Base-by-base conservation (phyloP, 805 yeast genomes). In the Alloascoidea africana region DNA sequence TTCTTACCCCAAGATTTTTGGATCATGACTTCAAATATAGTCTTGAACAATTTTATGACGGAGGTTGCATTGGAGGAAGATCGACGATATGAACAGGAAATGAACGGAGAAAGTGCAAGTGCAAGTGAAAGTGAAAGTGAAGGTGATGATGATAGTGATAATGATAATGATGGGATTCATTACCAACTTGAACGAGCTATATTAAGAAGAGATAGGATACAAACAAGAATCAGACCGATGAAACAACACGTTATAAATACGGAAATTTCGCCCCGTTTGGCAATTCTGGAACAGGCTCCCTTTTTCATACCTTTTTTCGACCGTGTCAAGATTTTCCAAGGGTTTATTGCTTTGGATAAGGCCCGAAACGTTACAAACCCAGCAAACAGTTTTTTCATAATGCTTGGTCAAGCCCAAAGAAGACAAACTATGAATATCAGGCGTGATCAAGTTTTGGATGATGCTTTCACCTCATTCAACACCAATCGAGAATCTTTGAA, bases 301-400 rank as follows among this genome's bases (percentile, higher is more conserved):
- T 89, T 82, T 51, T 78, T 86, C 59, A 63, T 89, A 4, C 73
- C 83, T 0, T 89, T 89, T 53, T 66, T 68, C 16, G 68, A 70
- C 23, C 63, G 98, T 36, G 96, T 84, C 0, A 68, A 66, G 36
- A 62, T 83, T 1, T 83, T 89, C 50, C 82, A 80, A 42, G 53
- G 62, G 6, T 62, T 84, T 39, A 69, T 83, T 27, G 66, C 63
- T 3, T 43, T 62, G 6, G 94, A 85, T 48, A 60, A 62, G 41
- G 51, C 50, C n/a, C 30, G 30, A n/a, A 8, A 11, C 4, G 11
- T 15, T 34, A 34, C n/a, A n/a, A n/a, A n/a, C n/a, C n/a, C n/a
- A n/a, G n/a, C n/a, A n/a, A n/a, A n/a, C n/a, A n/a, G n/a, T n/a
- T n/a, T n/a, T n/a, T n/a, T n/a, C n/a, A n/a, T n/a, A n/a, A n/a